Conservation (phyloP, 2,329 filamentous ascomycete species). For the Epichloe festucae region DNA sequence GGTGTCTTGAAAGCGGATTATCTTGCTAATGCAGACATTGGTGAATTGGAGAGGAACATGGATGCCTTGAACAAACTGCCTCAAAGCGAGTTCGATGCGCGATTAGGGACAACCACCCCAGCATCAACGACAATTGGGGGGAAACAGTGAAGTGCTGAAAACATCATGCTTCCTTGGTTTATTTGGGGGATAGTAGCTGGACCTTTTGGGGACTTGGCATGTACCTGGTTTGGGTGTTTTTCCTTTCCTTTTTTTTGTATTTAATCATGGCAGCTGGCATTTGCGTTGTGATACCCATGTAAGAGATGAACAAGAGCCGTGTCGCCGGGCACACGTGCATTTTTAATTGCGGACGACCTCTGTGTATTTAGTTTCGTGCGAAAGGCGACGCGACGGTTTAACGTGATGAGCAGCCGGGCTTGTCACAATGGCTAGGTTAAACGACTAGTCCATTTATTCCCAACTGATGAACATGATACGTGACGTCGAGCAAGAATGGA, state of each 20-base stretch:
- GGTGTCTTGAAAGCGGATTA: conserved; percentile 14
- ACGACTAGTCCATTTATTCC: too few relatives aligned
- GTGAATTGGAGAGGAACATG: conserved; percentile 15
- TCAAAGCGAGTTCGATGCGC: conserved; percentile 13
- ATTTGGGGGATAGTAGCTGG: neutral
- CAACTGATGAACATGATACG: too few relatives aligned
- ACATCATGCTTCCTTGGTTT: neutral
- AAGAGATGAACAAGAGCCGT: neutral
- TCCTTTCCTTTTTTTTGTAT: neutral
- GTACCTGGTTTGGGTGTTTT: neutral
- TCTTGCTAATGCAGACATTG: conserved; percentile 15
- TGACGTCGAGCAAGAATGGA: neutral
- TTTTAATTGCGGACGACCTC: neutral
- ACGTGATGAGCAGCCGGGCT: too few relatives aligned
- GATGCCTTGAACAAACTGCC: conserved; percentile 14
- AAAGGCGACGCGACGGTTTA: neutral
- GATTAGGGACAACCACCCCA: neutral
- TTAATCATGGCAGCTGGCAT: neutral
- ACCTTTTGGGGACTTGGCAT: neutral
- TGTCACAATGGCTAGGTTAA: too few relatives aligned
- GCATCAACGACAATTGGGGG: too few relatives aligned
- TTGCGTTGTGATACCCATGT: conserved; percentile 3
- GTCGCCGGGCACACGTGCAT: neutral
- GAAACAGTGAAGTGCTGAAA: neutral
- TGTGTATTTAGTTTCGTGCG: neutral